Evolutionary conservation across 768 basidiomycete species (phyloP), one percentile per base, ranked within the genome.

Genomic region (Trametes meyenii): DNA sequence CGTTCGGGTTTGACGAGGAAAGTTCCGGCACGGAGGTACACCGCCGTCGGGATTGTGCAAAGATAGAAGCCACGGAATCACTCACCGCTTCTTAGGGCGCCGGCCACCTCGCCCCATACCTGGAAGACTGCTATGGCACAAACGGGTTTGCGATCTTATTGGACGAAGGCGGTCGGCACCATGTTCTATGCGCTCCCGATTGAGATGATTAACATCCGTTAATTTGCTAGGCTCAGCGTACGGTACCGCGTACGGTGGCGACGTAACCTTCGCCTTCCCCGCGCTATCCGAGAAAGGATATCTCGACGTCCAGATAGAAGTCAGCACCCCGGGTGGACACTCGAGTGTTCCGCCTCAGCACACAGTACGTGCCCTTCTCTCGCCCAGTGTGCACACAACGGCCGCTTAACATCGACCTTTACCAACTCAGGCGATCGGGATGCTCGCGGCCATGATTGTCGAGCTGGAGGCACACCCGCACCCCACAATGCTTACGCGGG

Each of bases 331-430:
- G 0, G 94, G 94, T 7, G 94, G 94, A 0, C 95, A 96, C 73
- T 94, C 94, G 0, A 90, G 88, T 66, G 76, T 94, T 19, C 95
- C 95, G 12, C 92, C 90, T 13, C 67, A 74, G 3, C 93, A 97
- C 66, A 96, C 94, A 2, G 89, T 85, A 69, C 63, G 79, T 33
- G 4, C 21, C 38, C 21, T 46, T 6, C n/a, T 5, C 3, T 1
- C 5, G 29, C 6, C n/a, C 19, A 44, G 35, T 16, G 10, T 3
- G 29, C 14, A 43, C 24, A n/a, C 6, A 46, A 16, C 23, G 14
- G 8, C 17, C 14, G 5, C 36, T 44, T 13, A 24, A 35, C 8
- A 19, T n/a, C 8, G 44, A 2, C 26, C 12, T 21, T 24, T 1
- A 12, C 12, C 11, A 2, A 11, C 29, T 11, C 45, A 63, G 49